A percentile compares a stretch with the other conserved stretches of the same genome.
Conservation (phyloP, 768 basidiomycete species). For the Lactifluus echinatus region DNA sequence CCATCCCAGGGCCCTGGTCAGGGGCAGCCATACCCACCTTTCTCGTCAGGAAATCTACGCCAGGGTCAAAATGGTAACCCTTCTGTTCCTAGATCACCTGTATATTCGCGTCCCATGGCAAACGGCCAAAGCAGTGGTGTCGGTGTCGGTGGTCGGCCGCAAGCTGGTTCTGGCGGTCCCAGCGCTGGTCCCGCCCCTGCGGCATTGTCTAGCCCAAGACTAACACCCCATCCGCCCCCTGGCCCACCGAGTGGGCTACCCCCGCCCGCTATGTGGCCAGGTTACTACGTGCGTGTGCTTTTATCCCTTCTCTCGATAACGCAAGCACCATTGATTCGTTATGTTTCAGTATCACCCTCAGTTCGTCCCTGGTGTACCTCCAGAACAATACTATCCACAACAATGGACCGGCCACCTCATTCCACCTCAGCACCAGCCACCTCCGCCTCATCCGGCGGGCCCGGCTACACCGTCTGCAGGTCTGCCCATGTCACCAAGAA, state of each 20-base stretch:
- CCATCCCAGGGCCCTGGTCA: slow-evolving; percentile 31
- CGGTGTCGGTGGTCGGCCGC: slow-evolving; percentile 32
- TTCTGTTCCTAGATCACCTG: slow-evolving; percentile 47
- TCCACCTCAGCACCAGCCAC: slow-evolving; percentile 30
- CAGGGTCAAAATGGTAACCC: slow-evolving; percentile 19
- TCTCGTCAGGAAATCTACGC: slow-evolving; percentile 11
- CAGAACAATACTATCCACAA: slow-evolving; percentile 33
- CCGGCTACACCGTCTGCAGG: slow-evolving; percentile 38
- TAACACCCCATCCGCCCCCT: slow-evolving; percentile 50
- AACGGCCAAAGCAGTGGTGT: slow-evolving; percentile 40
- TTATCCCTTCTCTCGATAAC: neutral
- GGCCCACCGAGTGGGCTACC: slow-evolving; percentile 44
- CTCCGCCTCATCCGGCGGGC: slow-evolving; percentile 39
- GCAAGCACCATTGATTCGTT: slow-evolving; percentile 11
- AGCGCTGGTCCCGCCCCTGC: slow-evolving; percentile 33
- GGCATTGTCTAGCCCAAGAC: slow-evolving; percentile 58
- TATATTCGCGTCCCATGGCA: slow-evolving; percentile 47
- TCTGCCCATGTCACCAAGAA: slow-evolving; percentile 66
- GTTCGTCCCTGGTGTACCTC: slow-evolving; percentile 34
- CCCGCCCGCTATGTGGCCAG: slow-evolving; percentile 32
- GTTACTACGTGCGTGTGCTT: slow-evolving; percentile 50
- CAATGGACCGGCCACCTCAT: slow-evolving; percentile 27
- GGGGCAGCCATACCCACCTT: slow-evolving; percentile 13
- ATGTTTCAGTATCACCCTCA: slow-evolving; percentile 30
- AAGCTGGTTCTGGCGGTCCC: slow-evolving; percentile 34